These are phyloP conservation scores for Pseudozyma tsukubaensis DNA, from an alignment of 1,284 basidiomycete species.

Conservation along the genomic window DNA sequence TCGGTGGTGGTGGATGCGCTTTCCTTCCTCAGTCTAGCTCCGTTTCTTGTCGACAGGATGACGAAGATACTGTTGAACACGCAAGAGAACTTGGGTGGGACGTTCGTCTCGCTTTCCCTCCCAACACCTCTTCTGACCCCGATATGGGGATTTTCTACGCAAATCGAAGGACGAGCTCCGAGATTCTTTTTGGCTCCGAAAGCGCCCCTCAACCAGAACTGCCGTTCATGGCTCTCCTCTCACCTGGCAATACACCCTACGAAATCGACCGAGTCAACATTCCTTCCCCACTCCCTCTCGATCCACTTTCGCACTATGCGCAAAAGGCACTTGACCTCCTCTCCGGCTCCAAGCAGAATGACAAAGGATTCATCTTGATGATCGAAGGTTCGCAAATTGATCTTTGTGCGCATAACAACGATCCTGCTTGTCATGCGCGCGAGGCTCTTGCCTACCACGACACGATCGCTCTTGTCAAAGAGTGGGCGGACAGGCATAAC, in stretches of 20 bases:
- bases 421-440: slow-evolving; percentile 57
- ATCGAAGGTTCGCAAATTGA: slow-evolving; percentile 67
- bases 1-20: slow-evolving; percentile 69
- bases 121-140: slow-evolving; percentile 31
- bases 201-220: slow-evolving; percentile 30
- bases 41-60: slow-evolving; percentile 65
- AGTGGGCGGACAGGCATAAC: slow-evolving; percentile 64
- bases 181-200: slow-evolving; percentile 18
- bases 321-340: slow-evolving; percentile 49
- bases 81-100: slow-evolving; percentile 58
- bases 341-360: slow-evolving; percentile 16
- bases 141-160: too few relatives aligned
- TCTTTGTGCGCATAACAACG: slow-evolving; percentile 63
- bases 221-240: slow-evolving; percentile 55
- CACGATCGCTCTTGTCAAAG: slow-evolving; percentile 64
- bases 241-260: slow-evolving; percentile 63
- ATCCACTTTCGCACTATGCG: slow-evolving; percentile 42
- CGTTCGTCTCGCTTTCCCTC: slow-evolving; percentile 39
- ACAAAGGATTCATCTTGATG: slow-evolving; percentile 64
- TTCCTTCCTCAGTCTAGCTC: slow-evolving; percentile 65
- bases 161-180: neutral
- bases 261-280: slow-evolving; percentile 62
- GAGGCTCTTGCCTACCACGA: slow-evolving; percentile 70
- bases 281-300: slow-evolving; percentile 37
- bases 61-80: slow-evolving; percentile 59